Conservation (phyloP, 2,329 filamentous ascomycete species). For the Phialocephala sp. region DNA sequence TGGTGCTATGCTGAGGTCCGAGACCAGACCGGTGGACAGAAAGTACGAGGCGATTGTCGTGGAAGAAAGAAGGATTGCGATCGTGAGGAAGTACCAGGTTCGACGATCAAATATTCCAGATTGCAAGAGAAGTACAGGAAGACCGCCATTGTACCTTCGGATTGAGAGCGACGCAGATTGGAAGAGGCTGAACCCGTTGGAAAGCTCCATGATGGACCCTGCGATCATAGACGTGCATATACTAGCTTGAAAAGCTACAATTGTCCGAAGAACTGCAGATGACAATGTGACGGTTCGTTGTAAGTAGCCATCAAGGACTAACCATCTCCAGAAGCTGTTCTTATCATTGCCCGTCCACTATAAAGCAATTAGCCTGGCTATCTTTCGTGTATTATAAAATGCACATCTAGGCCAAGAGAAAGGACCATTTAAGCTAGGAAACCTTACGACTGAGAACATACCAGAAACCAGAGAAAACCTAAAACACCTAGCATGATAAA, state of each 20-base stretch:
- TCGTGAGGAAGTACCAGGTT: slow-evolving; percentile 14
- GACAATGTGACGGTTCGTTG: slow-evolving; percentile 12
- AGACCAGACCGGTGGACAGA: slow-evolving; percentile 14
- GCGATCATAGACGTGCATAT: slow-evolving; percentile 17
- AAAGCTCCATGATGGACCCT: slow-evolving; percentile 14
- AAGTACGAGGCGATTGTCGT: slow-evolving; percentile 13
- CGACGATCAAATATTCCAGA: slow-evolving; percentile 1
- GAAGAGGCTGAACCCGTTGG: slow-evolving; percentile 9
- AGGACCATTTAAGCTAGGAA: not conserved
- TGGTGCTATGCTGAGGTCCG: slow-evolving; percentile 9
- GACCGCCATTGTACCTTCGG: slow-evolving; percentile 1
- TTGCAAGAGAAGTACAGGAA: slow-evolving; percentile 11
- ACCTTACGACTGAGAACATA: not conserved
- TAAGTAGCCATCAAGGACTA: slow-evolving; percentile 4
- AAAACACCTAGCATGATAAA: not conserved
- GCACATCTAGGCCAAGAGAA: not conserved
- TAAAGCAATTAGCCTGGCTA: not conserved
- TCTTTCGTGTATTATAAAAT: not conserved
- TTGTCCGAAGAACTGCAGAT: slow-evolving; percentile 11
- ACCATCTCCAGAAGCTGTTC: slow-evolving; percentile 10
- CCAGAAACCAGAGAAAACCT: slow-evolving; percentile 13
- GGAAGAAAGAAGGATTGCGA: slow-evolving; percentile 1
- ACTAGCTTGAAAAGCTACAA: slow-evolving; percentile 9
- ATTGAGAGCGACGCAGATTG: slow-evolving; percentile 14
- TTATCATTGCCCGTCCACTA: slow-evolving; percentile 13